Conservation (phyloP, 2,329 filamentous ascomycete genomes). For the Colletotrichum navitas region DNA sequence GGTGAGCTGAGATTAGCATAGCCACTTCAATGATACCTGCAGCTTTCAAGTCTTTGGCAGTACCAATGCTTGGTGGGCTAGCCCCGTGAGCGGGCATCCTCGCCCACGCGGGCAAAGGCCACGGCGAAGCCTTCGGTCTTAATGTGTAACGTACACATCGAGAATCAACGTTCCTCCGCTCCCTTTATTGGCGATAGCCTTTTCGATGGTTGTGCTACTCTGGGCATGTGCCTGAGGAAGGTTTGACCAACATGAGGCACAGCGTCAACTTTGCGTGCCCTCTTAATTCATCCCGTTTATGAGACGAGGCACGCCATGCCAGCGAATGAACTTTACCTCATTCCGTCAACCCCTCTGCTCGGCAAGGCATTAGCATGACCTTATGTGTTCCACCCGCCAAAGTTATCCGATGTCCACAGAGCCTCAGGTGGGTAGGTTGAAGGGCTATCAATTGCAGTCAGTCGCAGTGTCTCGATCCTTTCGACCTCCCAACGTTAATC, state of each 20-base stretch:
- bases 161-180: too few relatives aligned
- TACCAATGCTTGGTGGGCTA: too few relatives aligned
- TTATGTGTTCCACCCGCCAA: background rate
- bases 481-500: background rate
- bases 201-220: background rate
- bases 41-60: background rate
- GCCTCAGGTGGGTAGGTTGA: background rate
- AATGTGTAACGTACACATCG: too few relatives aligned
- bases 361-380: background rate
- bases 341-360: background rate
- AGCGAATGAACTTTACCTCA: background rate
- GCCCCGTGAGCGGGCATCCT: background rate
- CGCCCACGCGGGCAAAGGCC: background rate
- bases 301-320: constrained; percentile 3
- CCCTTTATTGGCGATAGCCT: too few relatives aligned
- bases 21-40: constrained; percentile 37
- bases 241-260: background rate
- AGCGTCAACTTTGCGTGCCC: background rate
- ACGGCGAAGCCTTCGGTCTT: background rate
- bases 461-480: background rate
- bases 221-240: background rate
- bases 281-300: constrained; percentile 20
- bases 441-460: background rate
- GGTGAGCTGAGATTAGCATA: constrained; percentile 21
- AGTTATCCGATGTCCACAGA: background rate